These are phyloP conservation scores for Aureoboletus auriporus DNA, from an alignment of 768 basidiomycete genomes.

Conservation along the genomic window DNA sequence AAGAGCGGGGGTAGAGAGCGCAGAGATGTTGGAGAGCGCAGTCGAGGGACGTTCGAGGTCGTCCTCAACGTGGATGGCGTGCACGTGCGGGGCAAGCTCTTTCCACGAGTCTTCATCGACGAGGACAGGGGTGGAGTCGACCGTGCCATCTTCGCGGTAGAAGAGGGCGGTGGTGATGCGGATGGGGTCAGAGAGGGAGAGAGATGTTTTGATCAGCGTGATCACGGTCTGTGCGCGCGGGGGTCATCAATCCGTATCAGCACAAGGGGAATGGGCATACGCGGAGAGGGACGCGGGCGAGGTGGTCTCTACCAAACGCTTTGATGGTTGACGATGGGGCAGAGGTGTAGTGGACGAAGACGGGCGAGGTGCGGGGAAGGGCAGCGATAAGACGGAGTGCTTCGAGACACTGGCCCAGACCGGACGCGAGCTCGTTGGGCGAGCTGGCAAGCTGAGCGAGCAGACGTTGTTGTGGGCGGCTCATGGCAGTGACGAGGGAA, in stretches of 20 bases:
- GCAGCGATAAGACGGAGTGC: conserved; percentile 29
- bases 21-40: conserved; percentile 8
- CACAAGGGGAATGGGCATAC: conserved; percentile 11
- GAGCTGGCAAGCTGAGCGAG: conserved; percentile 29
- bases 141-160: conserved; percentile 27
- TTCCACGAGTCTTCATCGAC: conserved; percentile 32
- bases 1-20: conserved; percentile 4
- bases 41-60: conserved; percentile 17
- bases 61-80: conserved; percentile 29
- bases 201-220: conserved; percentile 20
- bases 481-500: conserved; percentile 10
- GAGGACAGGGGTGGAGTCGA: conserved; percentile 20
- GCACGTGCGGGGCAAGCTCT: conserved; percentile 29
- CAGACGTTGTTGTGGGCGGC: conserved; percentile 26
- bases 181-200: conserved; percentile 18
- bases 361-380: conserved; percentile 26
- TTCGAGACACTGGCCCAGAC: conserved; percentile 31
- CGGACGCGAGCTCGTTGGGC: conserved; percentile 30
- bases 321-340: conserved; percentile 16
- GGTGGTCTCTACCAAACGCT: conserved; percentile 29
- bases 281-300: conserved; percentile 30
- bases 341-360: conserved; percentile 22
- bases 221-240: conserved; percentile 21
- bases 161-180: conserved; percentile 23
- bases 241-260: neutral